Percentiles rank a stretch among this genome's conserved stretches.
Conservation (phyloP, 1,284 basidiomycete genomes). For the Inonotus hispidus region DNA sequence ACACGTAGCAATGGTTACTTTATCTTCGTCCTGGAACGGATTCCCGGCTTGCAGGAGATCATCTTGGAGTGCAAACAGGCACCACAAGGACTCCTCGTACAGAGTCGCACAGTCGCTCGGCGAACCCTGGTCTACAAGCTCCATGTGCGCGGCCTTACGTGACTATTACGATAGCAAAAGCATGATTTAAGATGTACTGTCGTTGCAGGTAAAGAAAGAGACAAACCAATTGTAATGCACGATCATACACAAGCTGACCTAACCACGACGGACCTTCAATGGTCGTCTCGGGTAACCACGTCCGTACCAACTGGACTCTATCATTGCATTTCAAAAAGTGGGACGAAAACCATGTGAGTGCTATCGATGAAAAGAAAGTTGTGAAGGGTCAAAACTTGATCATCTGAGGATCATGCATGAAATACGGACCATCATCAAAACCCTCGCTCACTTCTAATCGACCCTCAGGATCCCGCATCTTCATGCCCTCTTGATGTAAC, state of each 20-base stretch:
- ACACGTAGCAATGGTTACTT: conserved; percentile 79
- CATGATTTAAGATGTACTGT: neutral
- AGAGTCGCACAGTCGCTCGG: conserved; percentile 87
- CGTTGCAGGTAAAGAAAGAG: neutral
- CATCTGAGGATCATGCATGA: conserved; percentile 14
- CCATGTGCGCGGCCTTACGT: conserved; percentile 86
- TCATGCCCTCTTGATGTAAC: conserved; percentile 67
- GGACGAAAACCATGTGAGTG: conserved; percentile 70
- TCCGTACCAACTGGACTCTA: conserved; percentile 69
- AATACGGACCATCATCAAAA: conserved; percentile 66
- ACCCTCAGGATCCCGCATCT: conserved; percentile 70
- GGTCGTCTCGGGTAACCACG: conserved; percentile 73
- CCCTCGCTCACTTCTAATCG: conserved; percentile 66
- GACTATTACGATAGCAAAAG: conserved; percentile 52
- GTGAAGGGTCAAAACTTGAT: neutral
- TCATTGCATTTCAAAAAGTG: conserved; percentile 76
- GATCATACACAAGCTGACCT: conserved; percentile 79
- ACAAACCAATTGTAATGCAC: conserved; percentile 61
- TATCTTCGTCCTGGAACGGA: conserved; percentile 81
- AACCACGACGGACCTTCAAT: conserved; percentile 69
- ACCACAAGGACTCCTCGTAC: conserved; percentile 93
- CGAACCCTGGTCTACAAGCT: conserved; percentile 75
- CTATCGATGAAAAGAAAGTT: conserved; percentile 31
- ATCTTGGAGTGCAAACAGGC: conserved; percentile 87
- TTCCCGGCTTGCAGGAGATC: conserved; percentile 81